Conservation (phyloP, 352 stramenopile genomes). For the Pythium pyrilobum region DNA sequence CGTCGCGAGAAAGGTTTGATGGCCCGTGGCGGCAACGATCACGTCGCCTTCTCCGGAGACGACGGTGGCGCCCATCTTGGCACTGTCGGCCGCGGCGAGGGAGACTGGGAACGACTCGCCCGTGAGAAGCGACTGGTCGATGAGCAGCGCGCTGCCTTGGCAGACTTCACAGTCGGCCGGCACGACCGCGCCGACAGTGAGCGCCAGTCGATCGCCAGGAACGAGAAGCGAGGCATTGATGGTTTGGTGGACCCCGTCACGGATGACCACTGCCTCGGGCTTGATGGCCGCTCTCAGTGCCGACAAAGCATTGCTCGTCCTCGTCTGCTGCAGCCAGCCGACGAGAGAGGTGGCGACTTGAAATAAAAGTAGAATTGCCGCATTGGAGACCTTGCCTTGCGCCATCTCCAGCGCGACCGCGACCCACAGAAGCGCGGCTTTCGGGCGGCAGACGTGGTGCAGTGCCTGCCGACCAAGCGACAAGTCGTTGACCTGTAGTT, state of each 20-base stretch:
- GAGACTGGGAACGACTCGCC: constrained; percentile 94
- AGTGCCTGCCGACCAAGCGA: constrained; percentile 49
- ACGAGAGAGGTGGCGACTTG: constrained; percentile 65
- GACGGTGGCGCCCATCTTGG: constrained; percentile 86
- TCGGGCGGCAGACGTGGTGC: constrained; percentile 73
- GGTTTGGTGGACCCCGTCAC: constrained; percentile 84
- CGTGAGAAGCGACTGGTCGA: constrained; percentile 91
- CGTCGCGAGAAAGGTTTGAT: constrained; percentile 91
- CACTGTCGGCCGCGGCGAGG: constrained; percentile 67
- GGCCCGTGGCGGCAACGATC: constrained; percentile 86
- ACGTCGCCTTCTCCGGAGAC: constrained; percentile 90
- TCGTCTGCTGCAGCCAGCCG: constrained; percentile 76
- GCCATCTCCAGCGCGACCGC: constrained; percentile 81
- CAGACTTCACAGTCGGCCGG: constrained; percentile 90
- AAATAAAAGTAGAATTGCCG: constrained; percentile 66
- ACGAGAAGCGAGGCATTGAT: constrained; percentile 90
- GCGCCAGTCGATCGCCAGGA: constrained; percentile 91
- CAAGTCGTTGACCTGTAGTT: constrained; percentile 56
- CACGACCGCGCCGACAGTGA: constrained; percentile 87
- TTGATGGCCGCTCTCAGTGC: constrained; percentile 87
- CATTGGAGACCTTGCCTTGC: constrained; percentile 46
- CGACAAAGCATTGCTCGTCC: constrained; percentile 76
- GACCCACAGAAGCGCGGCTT: constrained; percentile 91
- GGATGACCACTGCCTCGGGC: constrained; percentile 81
- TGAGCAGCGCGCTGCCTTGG: constrained; percentile 77